Conservation (phyloP, 495 filamentous ascomycete genomes). For the Podospora comata region DNA sequence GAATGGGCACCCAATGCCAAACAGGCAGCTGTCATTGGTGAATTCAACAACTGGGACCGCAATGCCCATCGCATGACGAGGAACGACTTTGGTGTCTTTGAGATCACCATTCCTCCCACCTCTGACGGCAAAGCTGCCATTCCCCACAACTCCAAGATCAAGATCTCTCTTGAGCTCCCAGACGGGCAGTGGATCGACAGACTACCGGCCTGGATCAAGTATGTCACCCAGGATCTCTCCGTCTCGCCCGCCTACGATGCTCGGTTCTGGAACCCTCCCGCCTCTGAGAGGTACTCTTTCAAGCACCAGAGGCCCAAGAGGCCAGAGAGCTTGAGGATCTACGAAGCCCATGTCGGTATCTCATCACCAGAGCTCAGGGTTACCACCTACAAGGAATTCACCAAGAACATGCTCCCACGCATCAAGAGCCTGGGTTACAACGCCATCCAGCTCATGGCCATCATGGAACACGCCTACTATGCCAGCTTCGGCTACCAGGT, state of each 20-base stretch:
- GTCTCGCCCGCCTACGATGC: slow-evolving; percentile 91
- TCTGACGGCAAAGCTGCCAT: slow-evolving; percentile 71
- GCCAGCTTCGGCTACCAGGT: slow-evolving; percentile 98
- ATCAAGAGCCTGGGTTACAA: slow-evolving; percentile 94
- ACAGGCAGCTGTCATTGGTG: slow-evolving; percentile 83
- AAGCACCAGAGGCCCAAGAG: slow-evolving; percentile 79
- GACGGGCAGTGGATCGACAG: slow-evolving; percentile 78
- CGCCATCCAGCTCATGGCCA: slow-evolving; percentile 95
- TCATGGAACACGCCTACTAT: slow-evolving; percentile 99
- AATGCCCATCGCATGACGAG: slow-evolving; percentile 80
- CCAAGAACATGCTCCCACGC: slow-evolving; percentile 81
- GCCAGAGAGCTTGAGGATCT: slow-evolving; percentile 82
- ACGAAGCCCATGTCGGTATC: slow-evolving; percentile 97
- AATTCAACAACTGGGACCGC: slow-evolving; percentile 93
- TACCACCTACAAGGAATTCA: slow-evolving; percentile 96
- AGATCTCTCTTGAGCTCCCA: slow-evolving; percentile 85
- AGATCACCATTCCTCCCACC: slow-evolving; percentile 71
- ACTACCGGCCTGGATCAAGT: slow-evolving; percentile 93
- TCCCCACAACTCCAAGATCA: slow-evolving; percentile 90
- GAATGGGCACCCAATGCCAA: slow-evolving; percentile 95
- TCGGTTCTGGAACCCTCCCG: slow-evolving; percentile 93
- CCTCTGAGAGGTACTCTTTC: slow-evolving; percentile 70
- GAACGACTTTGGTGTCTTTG: slow-evolving; percentile 82
- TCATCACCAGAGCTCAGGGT: slow-evolving; percentile 86
- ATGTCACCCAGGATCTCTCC: slow-evolving; percentile 86